Evolutionary conservation across 805 yeast species (phyloP).

Genomic region (Debaryomyces tyrocola): DNA sequence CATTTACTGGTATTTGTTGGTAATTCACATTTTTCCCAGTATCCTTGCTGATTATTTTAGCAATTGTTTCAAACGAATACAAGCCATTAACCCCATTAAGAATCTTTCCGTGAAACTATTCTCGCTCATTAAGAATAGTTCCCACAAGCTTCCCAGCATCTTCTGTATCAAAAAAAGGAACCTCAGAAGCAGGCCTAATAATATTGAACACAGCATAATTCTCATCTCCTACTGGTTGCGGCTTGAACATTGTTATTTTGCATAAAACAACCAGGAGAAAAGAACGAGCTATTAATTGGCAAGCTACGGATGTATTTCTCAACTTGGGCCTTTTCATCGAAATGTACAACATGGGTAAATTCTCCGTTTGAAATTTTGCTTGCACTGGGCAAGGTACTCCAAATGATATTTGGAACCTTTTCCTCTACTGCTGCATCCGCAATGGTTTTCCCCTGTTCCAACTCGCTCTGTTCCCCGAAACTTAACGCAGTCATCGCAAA

Average conservation of each 20-base stretch:
- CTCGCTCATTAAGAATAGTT: conserved; percentile 1
- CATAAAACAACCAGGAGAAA: conserved; percentile 5
- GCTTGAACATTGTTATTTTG: conserved; percentile 1
- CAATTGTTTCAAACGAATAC: neutral
- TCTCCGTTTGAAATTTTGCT: conserved; percentile 1
- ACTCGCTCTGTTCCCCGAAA: conserved; percentile 10
- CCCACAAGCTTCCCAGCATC: conserved; percentile 7
- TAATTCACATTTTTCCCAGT: conserved; percentile 1
- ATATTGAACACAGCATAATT: neutral
- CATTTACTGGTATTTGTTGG: neutral
- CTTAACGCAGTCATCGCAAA: conserved; percentile 1
- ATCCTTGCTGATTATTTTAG: neutral
- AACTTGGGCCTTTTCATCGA: conserved; percentile 3
- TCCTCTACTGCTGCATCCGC: conserved; percentile 4
- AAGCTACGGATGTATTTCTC: conserved; percentile 4
- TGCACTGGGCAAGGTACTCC: conserved; percentile 3
- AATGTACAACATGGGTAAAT: neutral
- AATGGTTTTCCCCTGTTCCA: conserved; percentile 5
- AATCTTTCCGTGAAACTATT: conserved; percentile 2
- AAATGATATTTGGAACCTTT: conserved; percentile 3
- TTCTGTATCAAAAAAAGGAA: conserved; percentile 5
- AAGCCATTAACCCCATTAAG: neutral
- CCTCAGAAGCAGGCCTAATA: neutral
- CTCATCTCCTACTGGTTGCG: conserved; percentile 1
- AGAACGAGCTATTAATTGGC: conserved; percentile 4